Base-by-base conservation (phyloP, 2,329 filamentous ascomycete genomes). In the Alternaria novae-zelandiae region DNA sequence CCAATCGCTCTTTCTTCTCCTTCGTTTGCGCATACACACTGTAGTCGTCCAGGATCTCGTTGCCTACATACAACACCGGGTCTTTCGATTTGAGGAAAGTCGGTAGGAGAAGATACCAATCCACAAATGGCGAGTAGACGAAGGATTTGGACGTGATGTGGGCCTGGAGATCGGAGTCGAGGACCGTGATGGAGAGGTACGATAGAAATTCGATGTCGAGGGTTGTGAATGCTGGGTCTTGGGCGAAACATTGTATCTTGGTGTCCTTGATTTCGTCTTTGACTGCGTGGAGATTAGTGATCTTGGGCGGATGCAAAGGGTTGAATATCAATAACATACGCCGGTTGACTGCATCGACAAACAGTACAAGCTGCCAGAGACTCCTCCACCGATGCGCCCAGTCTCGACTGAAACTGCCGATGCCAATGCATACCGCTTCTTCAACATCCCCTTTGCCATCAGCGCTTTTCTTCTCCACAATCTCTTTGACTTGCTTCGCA, bases 331-430 rank as follows among this genome's bases (percentile, higher is more conserved):
- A 21, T 21, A 21, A 21, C 63, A 21, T 59, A 65, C 70, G 47
- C 3, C 61, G 26, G n/a, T 50, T 41, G 13, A 78, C 65, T 23
- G 76, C 67, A 32, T 65, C 66, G 54, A 74, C 36, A 54, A 80
- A 80, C 47, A 79, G 54, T 8, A 79, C 78, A 41, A 81, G 70
- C 68, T 81, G 79, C 79, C 79, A 80, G 64, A 80, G 53, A 20
- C 71, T 69, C 15, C 78, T 66, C 57, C 69, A 68, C 11, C 78
- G 67, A 67, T 79, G 72, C 32, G 72, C 70, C 77, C 77, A 79
- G 54, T 80, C 78, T 8, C 74, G 51, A 49, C 72, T 75, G 44
- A 79, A 79, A 51, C 77, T 79, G 10, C 78, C 77, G 30, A 78
- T 75, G 4, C 78, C 79, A 32, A 80, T 74, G 41, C 76, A 79